phyloP scores from a whole-genome alignment of 495 filamentous ascomycete genomes.

The Xylaria cubensis region DNA sequence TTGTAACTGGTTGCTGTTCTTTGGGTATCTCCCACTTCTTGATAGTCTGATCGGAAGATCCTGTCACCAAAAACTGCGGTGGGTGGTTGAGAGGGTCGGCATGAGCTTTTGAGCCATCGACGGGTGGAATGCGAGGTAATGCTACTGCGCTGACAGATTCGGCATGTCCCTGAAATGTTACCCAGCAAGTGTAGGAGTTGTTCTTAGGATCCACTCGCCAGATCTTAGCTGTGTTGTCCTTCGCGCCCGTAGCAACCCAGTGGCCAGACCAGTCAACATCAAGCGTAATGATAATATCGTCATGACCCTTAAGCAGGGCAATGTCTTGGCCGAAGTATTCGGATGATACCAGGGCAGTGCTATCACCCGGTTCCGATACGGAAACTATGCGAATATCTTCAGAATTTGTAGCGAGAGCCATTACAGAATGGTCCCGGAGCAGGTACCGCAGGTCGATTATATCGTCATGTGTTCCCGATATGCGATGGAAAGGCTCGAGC shows the following conservation, averaged over 20 bases:
- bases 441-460: constrained; percentile 92
- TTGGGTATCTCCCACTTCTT: constrained; percentile 82
- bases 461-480: constrained; percentile 96
- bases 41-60: constrained; percentile 92
- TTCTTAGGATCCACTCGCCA: constrained; percentile 85
- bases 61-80: constrained; percentile 83
- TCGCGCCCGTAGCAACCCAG: constrained; percentile 95
- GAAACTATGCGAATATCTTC: constrained; percentile 90
- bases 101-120: constrained; percentile 66
- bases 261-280: constrained; percentile 95
- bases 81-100: constrained; percentile 76
- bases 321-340: constrained; percentile 88
- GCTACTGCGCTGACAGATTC: constrained; percentile 94
- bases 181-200: constrained; percentile 77
- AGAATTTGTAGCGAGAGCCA: constrained; percentile 93
- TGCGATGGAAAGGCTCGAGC: constrained; percentile 65
- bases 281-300: constrained; percentile 93
- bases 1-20: constrained; percentile 48
- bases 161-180: constrained; percentile 86
- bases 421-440: constrained; percentile 74
- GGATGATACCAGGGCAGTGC: constrained; percentile 43
- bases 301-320: constrained; percentile 82
- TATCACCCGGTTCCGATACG: constrained; percentile 43
- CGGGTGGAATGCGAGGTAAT: constrained; percentile 71
- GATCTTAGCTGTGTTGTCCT: constrained; percentile 92